Conservation (phyloP, 169 alveolate species). For the Cryptosporidium bovis region DNA sequence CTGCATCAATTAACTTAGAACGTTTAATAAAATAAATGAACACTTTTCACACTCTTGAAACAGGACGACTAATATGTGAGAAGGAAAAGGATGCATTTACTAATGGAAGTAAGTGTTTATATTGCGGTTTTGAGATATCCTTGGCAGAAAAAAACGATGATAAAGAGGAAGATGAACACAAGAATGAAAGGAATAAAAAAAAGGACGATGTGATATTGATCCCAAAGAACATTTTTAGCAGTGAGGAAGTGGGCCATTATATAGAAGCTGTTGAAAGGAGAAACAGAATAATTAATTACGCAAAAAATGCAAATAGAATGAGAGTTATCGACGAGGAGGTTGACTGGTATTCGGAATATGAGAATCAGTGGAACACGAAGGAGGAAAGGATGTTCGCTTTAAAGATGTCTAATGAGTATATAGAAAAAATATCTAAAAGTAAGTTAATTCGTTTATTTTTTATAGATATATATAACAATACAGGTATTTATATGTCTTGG, state of each 20-base stretch:
- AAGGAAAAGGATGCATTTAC: neutral
- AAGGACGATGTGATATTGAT: neutral
- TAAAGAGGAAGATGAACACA: neutral
- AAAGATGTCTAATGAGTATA: constrained; percentile 37
- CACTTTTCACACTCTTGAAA: neutral
- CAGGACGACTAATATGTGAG: constrained; percentile 58
- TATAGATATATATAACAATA: too few species aligned
- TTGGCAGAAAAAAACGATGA: neutral
- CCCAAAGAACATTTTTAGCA: neutral
- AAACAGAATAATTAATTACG: constrained; percentile 38
- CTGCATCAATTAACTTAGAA: too few species aligned
- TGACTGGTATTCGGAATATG: constrained; percentile 74
- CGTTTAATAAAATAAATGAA: too few species aligned
- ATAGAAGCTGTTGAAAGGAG: constrained; percentile 42
- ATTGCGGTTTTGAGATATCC: constrained; percentile 1
- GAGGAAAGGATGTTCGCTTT: constrained; percentile 46
- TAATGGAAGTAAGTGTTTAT: neutral
- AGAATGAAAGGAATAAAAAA: neutral
- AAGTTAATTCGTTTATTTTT: neutral
- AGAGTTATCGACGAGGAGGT: constrained; percentile 59
- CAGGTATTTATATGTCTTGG: too few species aligned
- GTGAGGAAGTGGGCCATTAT: constrained; percentile 59
- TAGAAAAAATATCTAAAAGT: constrained; percentile 27
- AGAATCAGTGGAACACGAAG: constrained; percentile 74
- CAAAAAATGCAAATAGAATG: constrained; percentile 22